These are phyloP conservation scores for Penicillium sp. DNA, from an alignment of 2,329 filamentous ascomycete species.

Conservation along the genomic window DNA sequence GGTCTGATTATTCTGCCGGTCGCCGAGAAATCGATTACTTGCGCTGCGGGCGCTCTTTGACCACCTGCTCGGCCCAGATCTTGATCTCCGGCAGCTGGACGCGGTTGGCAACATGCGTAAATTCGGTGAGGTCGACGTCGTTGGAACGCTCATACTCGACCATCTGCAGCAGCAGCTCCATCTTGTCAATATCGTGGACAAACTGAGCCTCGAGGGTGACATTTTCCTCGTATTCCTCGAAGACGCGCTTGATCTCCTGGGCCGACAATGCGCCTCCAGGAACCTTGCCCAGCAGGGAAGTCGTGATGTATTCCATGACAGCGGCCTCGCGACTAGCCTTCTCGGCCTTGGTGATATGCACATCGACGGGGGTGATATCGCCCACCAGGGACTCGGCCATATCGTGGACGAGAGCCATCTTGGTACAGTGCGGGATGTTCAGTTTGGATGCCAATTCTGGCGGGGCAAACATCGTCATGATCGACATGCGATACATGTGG, in stretches of 20 bases:
- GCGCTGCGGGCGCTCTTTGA: slow-evolving; percentile 71
- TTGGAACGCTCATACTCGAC: slow-evolving; percentile 86
- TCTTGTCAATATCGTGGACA: slow-evolving; percentile 97
- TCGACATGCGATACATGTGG: slow-evolving; percentile 99
- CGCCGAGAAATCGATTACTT: slow-evolving; percentile 24
- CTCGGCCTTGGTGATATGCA: slow-evolving; percentile 76
- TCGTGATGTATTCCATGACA: slow-evolving; percentile 90
- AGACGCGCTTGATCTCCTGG: slow-evolving; percentile 74
- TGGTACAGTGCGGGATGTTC: slow-evolving; percentile 81
- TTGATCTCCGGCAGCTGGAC: slow-evolving; percentile 78
- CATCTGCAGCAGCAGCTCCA: slow-evolving; percentile 94
- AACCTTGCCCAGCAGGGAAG: slow-evolving; percentile 72
- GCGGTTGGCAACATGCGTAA: slow-evolving; percentile 74
- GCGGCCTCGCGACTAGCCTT: slow-evolving; percentile 85
- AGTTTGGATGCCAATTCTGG: slow-evolving; percentile 70
- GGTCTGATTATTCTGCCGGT: background rate
- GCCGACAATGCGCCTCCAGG: slow-evolving; percentile 69
- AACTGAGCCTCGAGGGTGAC: slow-evolving; percentile 82
- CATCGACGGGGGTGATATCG: slow-evolving; percentile 92
- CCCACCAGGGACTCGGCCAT: slow-evolving; percentile 96
- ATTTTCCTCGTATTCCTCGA: slow-evolving; percentile 94
- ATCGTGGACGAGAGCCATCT: slow-evolving; percentile 95
- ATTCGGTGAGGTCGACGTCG: slow-evolving; percentile 80
- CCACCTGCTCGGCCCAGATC: slow-evolving; percentile 75
- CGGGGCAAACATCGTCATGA: slow-evolving; percentile 92